Conservation (phyloP, 352 stramenopile species). For the Phytophthora pseudosyringae region DNA sequence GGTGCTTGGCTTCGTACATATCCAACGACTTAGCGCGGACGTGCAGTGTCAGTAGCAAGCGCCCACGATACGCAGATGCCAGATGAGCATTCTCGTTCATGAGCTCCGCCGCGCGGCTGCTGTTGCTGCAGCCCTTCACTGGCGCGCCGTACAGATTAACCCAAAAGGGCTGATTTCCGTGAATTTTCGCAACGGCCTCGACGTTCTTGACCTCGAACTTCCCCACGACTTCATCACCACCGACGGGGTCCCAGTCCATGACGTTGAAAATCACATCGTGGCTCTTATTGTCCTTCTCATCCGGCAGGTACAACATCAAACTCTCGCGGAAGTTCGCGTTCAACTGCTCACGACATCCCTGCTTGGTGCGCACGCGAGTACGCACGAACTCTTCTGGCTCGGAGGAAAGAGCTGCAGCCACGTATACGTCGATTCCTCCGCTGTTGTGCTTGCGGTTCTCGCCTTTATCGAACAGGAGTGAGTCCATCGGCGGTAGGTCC, state of each 20-base stretch:
- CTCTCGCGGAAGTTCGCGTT: slow-evolving; percentile 72
- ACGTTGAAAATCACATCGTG: slow-evolving; percentile 52
- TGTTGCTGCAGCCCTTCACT: slow-evolving; percentile 55
- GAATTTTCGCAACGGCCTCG: slow-evolving; percentile 35
- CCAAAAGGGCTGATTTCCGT: slow-evolving; percentile 62
- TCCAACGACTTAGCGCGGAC: slow-evolving; percentile 60
- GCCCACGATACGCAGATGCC: slow-evolving; percentile 82
- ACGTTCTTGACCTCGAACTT: slow-evolving; percentile 55
- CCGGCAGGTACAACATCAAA: slow-evolving; percentile 57
- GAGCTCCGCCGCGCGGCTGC: slow-evolving; percentile 34
- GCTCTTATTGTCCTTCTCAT: slow-evolving; percentile 25
- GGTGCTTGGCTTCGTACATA: slow-evolving; percentile 72
- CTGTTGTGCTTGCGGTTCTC: slow-evolving; percentile 51
- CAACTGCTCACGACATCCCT: slow-evolving; percentile 64
- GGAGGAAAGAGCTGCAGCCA: slow-evolving; percentile 44
- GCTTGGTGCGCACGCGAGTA: slow-evolving; percentile 73
- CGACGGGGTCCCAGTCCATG: slow-evolving; percentile 77
- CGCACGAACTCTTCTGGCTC: slow-evolving; percentile 50
- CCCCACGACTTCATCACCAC: slow-evolving; percentile 67
- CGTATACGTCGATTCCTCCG: slow-evolving; percentile 76
- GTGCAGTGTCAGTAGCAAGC: slow-evolving; percentile 70
- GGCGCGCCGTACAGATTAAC: slow-evolving; percentile 78
- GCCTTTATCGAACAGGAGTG: slow-evolving; percentile 54
- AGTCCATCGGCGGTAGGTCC: slow-evolving; percentile 68
- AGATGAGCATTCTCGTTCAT: slow-evolving; percentile 70